phyloP scores from a whole-genome alignment of 257 asterid genomes.

The Salvia splendens region DNA sequence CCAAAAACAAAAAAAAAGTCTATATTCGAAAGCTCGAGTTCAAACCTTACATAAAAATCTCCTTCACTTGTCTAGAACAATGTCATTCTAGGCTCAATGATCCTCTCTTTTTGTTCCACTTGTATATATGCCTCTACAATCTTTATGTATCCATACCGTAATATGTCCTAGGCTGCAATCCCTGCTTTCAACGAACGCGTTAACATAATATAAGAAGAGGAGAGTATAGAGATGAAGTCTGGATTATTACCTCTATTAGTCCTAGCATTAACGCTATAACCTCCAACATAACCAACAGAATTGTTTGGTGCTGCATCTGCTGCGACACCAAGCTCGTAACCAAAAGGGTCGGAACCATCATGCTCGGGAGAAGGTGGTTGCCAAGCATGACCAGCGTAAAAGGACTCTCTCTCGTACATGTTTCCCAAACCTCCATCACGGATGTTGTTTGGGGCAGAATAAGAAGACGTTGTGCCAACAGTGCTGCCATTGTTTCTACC shows the following conservation, averaged over 20 bases:
- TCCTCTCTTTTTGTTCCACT: conserved; percentile 30
- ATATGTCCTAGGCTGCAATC: conserved; percentile 69
- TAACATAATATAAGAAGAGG: not conserved
- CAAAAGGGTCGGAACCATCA: conserved; percentile 49
- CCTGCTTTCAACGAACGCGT: conserved; percentile 47
- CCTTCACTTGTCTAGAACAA: conserved; percentile 36
- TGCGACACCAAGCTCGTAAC: conserved; percentile 50
- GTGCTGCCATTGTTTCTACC: conserved; percentile 48
- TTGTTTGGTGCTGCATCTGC: conserved; percentile 51
- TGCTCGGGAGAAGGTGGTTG: conserved; percentile 56
- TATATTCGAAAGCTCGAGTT: conserved; percentile 47
- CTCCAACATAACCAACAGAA: conserved; percentile 63
- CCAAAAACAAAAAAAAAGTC: conserved; percentile 42
- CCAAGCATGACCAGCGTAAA: conserved; percentile 53
- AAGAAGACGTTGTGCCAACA: conserved; percentile 42
- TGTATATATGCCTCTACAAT: conserved; percentile 46
- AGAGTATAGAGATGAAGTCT: not conserved
- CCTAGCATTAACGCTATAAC: conserved; percentile 57
- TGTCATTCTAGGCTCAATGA: conserved; percentile 40
- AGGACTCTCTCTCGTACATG: conserved; percentile 47
- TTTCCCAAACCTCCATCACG: conserved; percentile 50
- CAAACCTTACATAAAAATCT: conserved; percentile 54
- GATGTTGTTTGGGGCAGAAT: conserved; percentile 40
- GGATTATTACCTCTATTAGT: conserved; percentile 67
- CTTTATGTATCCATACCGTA: conserved; percentile 40